Conservation (phyloP, 2,329 filamentous ascomycete species). For the Aspergillus sp. region DNA sequence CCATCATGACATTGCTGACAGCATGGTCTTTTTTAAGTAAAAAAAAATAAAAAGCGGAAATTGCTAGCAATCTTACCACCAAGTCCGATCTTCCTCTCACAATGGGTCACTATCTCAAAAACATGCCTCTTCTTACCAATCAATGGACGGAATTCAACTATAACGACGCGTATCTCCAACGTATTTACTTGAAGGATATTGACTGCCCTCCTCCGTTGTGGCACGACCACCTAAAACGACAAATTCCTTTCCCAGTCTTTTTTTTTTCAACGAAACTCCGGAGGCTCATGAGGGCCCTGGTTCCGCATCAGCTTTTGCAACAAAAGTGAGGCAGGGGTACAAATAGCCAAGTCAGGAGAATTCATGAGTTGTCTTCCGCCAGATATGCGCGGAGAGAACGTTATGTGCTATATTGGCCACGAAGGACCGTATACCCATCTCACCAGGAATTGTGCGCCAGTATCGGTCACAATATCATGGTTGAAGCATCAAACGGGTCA, state of each 20-base stretch:
- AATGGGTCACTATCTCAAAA: constrained; percentile 81
- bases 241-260: constrained; percentile 75
- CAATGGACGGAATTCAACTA: constrained; percentile 73
- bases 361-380: constrained; percentile 86
- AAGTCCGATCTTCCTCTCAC: constrained; percentile 75
- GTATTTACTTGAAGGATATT: constrained; percentile 94
- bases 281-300: constrained; percentile 51
- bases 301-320: constrained; percentile 38
- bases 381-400: constrained; percentile 85
- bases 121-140: constrained; percentile 74
- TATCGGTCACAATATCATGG: constrained; percentile 96
- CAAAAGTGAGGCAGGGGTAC: constrained; percentile 42
- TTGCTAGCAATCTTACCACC: constrained; percentile 70
- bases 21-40: constrained; percentile 1
- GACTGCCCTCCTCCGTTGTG: constrained; percentile 88
- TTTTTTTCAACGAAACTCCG: constrained; percentile 81
- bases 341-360: constrained; percentile 70
- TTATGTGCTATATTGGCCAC: constrained; percentile 98
- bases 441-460: constrained; percentile 98
- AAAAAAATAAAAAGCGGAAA: constrained; percentile 56
- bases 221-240: constrained; percentile 68
- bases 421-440: constrained; percentile 95
- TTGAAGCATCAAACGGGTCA: constrained; percentile 67
- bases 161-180: constrained; percentile 70
- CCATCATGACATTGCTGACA: constrained; percentile 7